Evolutionary conservation across 73 alveolate genomes (phyloP).

Genomic region (Urostyla sp.): DNA sequence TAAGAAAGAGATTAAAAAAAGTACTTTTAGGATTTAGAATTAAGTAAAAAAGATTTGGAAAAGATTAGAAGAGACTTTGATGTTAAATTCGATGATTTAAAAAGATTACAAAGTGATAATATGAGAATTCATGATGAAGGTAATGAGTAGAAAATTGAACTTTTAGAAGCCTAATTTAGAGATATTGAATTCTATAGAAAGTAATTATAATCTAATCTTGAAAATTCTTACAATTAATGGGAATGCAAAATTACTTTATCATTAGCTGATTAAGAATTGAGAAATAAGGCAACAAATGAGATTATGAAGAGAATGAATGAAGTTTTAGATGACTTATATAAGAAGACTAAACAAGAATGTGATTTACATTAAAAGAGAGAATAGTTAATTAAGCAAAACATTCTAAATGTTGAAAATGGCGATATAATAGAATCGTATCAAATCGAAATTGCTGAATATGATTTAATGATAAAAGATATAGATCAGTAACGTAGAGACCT

Average conservation of each 20-base stretch:
- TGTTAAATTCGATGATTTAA: not conserved
- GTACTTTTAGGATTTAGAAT: not conserved
- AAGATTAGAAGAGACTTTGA: not conserved
- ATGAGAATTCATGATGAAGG: not conserved
- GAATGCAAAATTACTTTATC: constrained; percentile 6
- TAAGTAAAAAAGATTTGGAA: not conserved
- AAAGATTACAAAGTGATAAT: constrained; percentile 3
- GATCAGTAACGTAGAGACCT: not conserved
- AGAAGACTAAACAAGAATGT: not conserved
- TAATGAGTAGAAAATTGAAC: not conserved
- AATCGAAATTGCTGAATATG: not conserved
- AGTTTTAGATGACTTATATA: not conserved
- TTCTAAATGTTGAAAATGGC: not conserved
- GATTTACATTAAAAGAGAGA: constrained; percentile 15
- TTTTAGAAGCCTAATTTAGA: not conserved
- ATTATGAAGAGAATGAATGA: not conserved
- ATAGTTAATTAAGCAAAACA: not conserved
- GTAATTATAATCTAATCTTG: not conserved
- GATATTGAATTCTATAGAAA: constrained; percentile 15
- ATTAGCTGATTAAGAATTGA: not conserved
- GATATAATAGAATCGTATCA: not conserved
- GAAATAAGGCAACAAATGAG: not conserved
- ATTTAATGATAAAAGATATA: not conserved
- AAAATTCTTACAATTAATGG: not conserved
- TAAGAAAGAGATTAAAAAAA: constrained; percentile 4